These are phyloP conservation scores for Trichopus zeylanicus DNA, from an alignment of 116 monocot genomes.

Conservation along the genomic window DNA sequence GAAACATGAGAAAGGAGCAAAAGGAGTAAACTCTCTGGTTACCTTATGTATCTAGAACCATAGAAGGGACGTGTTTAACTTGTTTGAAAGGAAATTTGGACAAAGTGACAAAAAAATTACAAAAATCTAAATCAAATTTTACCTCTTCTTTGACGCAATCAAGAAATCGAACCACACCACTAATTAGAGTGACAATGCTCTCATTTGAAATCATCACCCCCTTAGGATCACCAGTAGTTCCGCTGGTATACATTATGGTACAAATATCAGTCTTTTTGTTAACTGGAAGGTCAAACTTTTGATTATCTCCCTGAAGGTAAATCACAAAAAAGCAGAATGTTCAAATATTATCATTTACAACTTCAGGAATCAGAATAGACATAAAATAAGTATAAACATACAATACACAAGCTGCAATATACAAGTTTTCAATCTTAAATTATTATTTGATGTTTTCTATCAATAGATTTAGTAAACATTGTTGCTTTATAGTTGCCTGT, in stretches of 20 bases:
- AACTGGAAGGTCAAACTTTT: slow-evolving; percentile 59
- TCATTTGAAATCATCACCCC: slow-evolving; percentile 86
- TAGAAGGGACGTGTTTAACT: not conserved
- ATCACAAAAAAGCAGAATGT: not conserved
- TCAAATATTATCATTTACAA: not conserved
- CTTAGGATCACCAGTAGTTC: slow-evolving; percentile 93
- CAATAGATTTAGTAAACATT: not conserved
- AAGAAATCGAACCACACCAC: slow-evolving; percentile 57
- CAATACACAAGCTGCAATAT: not conserved
- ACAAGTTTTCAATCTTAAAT: no score
- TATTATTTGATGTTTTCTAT: not conserved
- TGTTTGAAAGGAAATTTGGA: no score
- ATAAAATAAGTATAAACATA: not conserved
- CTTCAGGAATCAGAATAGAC: not conserved
- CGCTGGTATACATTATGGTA: slow-evolving; percentile 98
- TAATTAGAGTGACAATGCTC: slow-evolving; percentile 64
- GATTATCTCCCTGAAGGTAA: slow-evolving; percentile 50
- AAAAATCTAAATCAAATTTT: not conserved
- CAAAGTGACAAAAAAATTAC: no score
- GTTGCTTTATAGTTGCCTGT: no score
- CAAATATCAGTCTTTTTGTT: slow-evolving; percentile 59
- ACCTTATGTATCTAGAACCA: no score
- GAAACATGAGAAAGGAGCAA: not conserved
- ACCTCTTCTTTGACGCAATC: slow-evolving; percentile 54
- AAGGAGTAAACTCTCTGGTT: no score